Evolutionary conservation across 2,329 filamentous ascomycete species (phyloP).

Genomic region (Bipolaris oryzae): DNA sequence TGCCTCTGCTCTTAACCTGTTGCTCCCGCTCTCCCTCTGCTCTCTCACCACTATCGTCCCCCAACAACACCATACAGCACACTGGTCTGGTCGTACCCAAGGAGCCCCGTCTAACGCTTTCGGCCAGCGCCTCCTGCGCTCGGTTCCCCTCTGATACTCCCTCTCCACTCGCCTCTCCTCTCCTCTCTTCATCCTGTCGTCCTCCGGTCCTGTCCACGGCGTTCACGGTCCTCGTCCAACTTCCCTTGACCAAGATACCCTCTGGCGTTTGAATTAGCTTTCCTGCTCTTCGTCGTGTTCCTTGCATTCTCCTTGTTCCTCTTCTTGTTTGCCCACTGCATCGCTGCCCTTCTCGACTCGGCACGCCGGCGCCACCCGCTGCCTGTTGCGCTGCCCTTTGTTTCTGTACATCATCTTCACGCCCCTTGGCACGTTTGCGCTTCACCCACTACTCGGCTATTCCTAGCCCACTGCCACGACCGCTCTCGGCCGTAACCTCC

Average conservation of each 20-base stretch:
- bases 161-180: background rate
- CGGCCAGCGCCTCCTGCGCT: conserved; percentile 52
- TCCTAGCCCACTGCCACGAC: conserved; percentile 40
- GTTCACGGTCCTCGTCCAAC: conserved; percentile 46
- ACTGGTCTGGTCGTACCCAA: conserved; percentile 47
- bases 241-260: conserved; percentile 46
- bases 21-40: conserved; percentile 35
- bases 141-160: conserved; percentile 40
- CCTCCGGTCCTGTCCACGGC: conserved; percentile 44
- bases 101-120: conserved; percentile 45
- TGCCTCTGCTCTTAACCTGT: conserved; percentile 32
- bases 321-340: conserved; percentile 7
- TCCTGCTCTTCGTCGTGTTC: background rate
- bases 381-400: conserved; percentile 18
- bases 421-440: conserved; percentile 18
- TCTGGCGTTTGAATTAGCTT: conserved; percentile 35
- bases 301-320: background rate
- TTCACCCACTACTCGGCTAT: conserved; percentile 27
- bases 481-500: conserved; percentile 39
- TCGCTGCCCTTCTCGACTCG: conserved; percentile 24
- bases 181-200: conserved; percentile 33
- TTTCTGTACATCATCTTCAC: conserved; percentile 18
- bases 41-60: conserved; percentile 35
- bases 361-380: conserved; percentile 17
- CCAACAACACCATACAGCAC: conserved; percentile 28